Conservation (phyloP, 352 stramenopile species). For the Globisporangium solare region DNA sequence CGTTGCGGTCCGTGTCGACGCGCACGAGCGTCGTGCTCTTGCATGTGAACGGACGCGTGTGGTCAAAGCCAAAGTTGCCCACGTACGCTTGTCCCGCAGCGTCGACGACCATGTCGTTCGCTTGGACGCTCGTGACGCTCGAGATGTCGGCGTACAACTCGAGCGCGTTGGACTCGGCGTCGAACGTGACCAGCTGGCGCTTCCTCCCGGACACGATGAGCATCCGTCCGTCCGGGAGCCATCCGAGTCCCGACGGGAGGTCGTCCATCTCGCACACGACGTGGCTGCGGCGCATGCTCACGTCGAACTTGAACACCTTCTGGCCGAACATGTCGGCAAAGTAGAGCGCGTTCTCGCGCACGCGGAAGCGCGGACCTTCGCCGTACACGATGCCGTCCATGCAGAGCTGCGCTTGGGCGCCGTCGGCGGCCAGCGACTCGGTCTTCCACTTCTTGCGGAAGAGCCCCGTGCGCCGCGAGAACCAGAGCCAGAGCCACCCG, state of each 20-base stretch:
- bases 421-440: conserved; percentile 2
- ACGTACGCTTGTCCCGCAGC: conserved; percentile 39
- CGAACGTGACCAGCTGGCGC: conserved; percentile 37
- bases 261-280: conserved; percentile 46
- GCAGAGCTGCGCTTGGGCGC: conserved; percentile 20
- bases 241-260: conserved; percentile 56
- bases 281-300: conserved; percentile 26
- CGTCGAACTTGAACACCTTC: conserved; percentile 55
- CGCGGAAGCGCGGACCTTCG: conserved; percentile 55
- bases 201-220: conserved; percentile 48
- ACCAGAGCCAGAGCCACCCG: conserved; percentile 27
- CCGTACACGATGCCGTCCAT: conserved; percentile 45
- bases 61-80: conserved; percentile 65
- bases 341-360: conserved; percentile 46
- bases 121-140: conserved; percentile 38
- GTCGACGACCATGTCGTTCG: conserved; percentile 66
- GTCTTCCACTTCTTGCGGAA: conserved; percentile 13
- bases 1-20: conserved; percentile 31
- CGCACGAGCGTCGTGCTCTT: conserved; percentile 55
- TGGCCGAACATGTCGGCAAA: conserved; percentile 63
- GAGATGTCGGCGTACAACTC: conserved; percentile 49
- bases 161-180: conserved; percentile 22
- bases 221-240: conserved; percentile 53
- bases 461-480: conserved; percentile 20
- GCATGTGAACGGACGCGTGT: conserved; percentile 22